These are phyloP conservation scores for Dryas alaskensis DNA, from an alignment of 306 rosid genomes.

Conservation along the genomic window DNA sequence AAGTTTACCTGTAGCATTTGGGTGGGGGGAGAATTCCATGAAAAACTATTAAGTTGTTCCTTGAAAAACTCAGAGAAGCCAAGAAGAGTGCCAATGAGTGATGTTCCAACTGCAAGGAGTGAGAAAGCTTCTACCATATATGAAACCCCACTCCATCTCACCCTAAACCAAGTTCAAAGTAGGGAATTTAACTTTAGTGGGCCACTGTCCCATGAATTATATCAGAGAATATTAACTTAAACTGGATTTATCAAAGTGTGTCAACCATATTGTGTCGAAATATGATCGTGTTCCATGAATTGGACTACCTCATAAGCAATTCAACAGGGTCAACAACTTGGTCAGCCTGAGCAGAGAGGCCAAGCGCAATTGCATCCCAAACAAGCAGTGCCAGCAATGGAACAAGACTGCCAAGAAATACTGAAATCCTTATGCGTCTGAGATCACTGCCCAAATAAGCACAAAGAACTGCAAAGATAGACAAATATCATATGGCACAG, in stretches of 20 bases:
- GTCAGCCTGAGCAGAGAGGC: slow-evolving; percentile 45
- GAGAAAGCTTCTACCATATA: slow-evolving; percentile 74
- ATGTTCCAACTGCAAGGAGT: slow-evolving; percentile 63
- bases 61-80: slow-evolving; percentile 70
- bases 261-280: not conserved
- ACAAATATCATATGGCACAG: not conserved
- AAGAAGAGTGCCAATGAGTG: slow-evolving; percentile 62
- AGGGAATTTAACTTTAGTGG: not conserved
- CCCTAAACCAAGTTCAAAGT: slow-evolving; percentile 32
- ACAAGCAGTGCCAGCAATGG: slow-evolving; percentile 56
- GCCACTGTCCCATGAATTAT: not conserved
- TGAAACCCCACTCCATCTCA: slow-evolving; percentile 56
- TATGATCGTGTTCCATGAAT: not conserved
- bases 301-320: slow-evolving; percentile 54
- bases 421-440: slow-evolving; percentile 50
- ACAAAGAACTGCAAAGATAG: slow-evolving; percentile 59
- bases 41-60: slow-evolving; percentile 51
- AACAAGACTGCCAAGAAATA: slow-evolving; percentile 62
- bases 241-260: not conserved
- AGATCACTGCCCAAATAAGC: slow-evolving; percentile 75
- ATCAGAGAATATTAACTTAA: not conserved
- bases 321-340: slow-evolving; percentile 59
- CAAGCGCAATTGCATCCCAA: slow-evolving; percentile 67
- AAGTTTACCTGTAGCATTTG: slow-evolving; percentile 26
- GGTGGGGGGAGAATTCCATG: slow-evolving; percentile 29